Base-by-base conservation (phyloP, 495 filamentous ascomycete species). In the Parathielavia hyrcaniae region DNA sequence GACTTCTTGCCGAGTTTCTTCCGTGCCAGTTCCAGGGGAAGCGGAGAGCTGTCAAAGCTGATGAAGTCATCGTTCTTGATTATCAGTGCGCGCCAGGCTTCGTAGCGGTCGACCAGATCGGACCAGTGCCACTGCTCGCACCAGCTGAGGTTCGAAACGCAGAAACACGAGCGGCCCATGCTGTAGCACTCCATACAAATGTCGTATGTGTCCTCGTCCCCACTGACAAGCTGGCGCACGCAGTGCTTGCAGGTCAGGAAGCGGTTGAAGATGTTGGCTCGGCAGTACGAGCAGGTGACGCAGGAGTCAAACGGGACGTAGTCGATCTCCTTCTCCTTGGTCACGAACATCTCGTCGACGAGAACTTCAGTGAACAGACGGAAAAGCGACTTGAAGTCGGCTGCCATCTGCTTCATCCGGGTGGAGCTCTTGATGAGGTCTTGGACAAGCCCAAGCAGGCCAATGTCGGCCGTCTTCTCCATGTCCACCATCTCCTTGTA, bases 141-240 rank as follows among this genome's bases (percentile, higher is more conserved):
- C 92, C 92, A 98, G 53, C 81, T 85, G 30, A 93, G 80, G 11
- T 82, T 84, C 7, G 90, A 93, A 36, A 93, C 79, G 63, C 93
- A 98, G 9, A 76, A 78, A 68, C 93, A 98, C 60, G 90, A 95
- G 49, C 93, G 84, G 36, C 93, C 93, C 83, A 96, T 92, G 16
- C 83, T 85, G 62, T 91, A 97, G 68, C 93, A 98, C 44, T 98
- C 92, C 84, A 98, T 89, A 68, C 93, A 98, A 13, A 98, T 81
- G 65, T 98, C 93, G 66, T 97, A 98, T 0, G 86, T 82, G 58
- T 91, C 86, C 50, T 89, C 81, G 5, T 82, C 82, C 17, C 81
- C 87, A 50, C 75, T 75, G 34, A 77, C 73, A n/a, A 77, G 69
- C 41, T 79, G 68, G 16, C 77, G 74, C 32, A 86, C 78, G 67